Base-by-base conservation (phyloP, 2,329 filamentous ascomycete genomes). In the Penicillium oxalicum region DNA sequence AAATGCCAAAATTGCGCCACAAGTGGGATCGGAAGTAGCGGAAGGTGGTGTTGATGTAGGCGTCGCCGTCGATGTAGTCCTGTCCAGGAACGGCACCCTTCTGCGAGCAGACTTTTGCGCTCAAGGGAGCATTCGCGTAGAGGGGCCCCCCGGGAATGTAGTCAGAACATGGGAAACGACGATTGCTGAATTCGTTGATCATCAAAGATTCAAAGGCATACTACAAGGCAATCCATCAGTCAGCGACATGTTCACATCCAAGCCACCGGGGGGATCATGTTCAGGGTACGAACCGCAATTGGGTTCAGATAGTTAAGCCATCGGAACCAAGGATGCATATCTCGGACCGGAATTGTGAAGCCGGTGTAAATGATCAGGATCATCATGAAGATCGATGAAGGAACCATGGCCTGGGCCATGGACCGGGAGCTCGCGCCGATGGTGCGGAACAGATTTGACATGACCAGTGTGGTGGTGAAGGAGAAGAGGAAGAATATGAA, bases 251-350 rank as follows among this genome's bases (percentile, higher is more conserved):
- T 18, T 18, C 18, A 18, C 18, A 18, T 18, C 18, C 18, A 18
- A 18, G 18, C 1, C 18, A 18, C 18, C 18, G 18, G 18, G 18
- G 2, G 18, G 18, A 18, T 18, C 2, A 18, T 18, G 18, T 18
- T 18, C 18, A 18, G 18, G 18, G 18, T 36, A 18, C 59, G 46
- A 54, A 64, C 61, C 2, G 81, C 82, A 11, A 94, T 78, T 4
- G 88, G 87, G 54, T 93, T 84, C 28, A 93, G 70, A 62, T 88
- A 91, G 63, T 86, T 87, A 44, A 94, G 79, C 89, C 89, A 95
- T 49, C 82, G 77, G 62, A 86, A 87, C 88, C 89, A 95, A 0
- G 74, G 79, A 9, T 85, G 78, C 86, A 89, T 93, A 69, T 91
- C 57, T n/a, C 61, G 60, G 4, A 67, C 60, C 1, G 72, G 71